Conservation (phyloP, 2,329 filamentous ascomycete genomes). For the Hymenoscyphus salicellus region DNA sequence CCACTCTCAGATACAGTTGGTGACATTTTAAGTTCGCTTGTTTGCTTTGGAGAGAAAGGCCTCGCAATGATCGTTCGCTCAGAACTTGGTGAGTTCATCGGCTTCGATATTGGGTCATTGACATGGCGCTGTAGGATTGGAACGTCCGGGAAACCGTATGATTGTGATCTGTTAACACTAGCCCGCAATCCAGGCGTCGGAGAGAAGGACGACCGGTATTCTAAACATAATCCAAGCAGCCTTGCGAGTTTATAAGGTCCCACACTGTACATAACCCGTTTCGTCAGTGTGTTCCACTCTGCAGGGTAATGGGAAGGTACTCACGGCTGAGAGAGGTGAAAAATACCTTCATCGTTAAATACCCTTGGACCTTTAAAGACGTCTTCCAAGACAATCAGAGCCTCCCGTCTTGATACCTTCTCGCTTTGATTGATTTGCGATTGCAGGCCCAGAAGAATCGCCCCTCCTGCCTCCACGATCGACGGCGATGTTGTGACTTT, state of each 20-base stretch:
- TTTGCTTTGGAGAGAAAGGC: background rate
- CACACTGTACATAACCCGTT: constrained; percentile 12
- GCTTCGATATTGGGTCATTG: background rate
- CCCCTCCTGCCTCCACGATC: constrained; percentile 6
- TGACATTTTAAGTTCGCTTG: background rate
- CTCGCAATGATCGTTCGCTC: background rate
- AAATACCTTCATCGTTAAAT: constrained; percentile 12
- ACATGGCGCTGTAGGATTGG: background rate
- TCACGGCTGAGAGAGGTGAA: constrained; percentile 24
- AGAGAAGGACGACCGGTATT: constrained; percentile 12
- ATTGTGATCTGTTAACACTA: background rate
- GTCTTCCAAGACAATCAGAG: constrained; percentile 27
- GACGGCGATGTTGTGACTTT: constrained; percentile 15
- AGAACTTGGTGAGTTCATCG: background rate
- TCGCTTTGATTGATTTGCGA: constrained; percentile 15
- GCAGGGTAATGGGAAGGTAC: background rate
- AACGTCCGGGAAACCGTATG: constrained; percentile 4
- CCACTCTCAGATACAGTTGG: too few species aligned
- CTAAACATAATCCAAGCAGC: constrained; percentile 18
- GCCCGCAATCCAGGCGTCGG: background rate
- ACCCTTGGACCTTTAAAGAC: background rate
- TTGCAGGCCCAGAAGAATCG: constrained; percentile 19
- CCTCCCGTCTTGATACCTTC: constrained; percentile 7
- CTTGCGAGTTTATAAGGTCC: constrained; percentile 26
- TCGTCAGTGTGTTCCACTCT: background rate